Conservation (phyloP, 176 grass and related monocot genomes). For the Metroxylon sagu region DNA sequence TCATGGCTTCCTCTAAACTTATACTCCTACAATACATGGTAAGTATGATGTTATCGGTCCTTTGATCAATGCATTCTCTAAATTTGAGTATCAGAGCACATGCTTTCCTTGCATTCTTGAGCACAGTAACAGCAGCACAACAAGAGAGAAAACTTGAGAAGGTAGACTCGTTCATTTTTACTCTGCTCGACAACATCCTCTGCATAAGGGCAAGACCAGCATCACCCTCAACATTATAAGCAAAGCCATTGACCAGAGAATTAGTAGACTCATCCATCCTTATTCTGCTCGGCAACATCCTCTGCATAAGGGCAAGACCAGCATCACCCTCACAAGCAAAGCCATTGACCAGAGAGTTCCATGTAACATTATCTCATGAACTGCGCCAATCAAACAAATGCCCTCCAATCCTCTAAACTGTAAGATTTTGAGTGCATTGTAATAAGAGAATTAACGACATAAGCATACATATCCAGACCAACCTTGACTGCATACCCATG, state of each 20-base stretch:
- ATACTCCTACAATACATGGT: neutral
- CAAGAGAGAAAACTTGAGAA: neutral
- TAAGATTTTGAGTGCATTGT: neutral
- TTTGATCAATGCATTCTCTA: neutral
- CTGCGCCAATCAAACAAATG: neutral
- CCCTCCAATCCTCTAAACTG: neutral
- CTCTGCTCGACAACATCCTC: neutral
- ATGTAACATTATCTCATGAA: conserved; percentile 2
- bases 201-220: neutral
- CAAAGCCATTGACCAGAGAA: neutral
- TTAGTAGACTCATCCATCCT: neutral
- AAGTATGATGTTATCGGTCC: conserved; percentile 1
- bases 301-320: neutral
- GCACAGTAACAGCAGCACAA: neutral
- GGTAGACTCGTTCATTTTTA: neutral
- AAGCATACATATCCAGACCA: conserved; percentile 1
- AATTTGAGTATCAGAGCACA: neutral
- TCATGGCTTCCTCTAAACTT: neutral
- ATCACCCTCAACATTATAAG: neutral
- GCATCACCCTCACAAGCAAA: neutral
- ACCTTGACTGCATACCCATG: neutral
- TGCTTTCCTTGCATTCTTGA: neutral
- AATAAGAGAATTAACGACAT: conserved; percentile 5
- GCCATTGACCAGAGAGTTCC: neutral
- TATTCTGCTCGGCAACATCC: neutral